Percentiles rank a stretch among this genome's conserved stretches.
Evolutionary conservation across 2,329 filamentous ascomycete species (phyloP).

Genomic region (Fusarium brevicatenulatum): DNA sequence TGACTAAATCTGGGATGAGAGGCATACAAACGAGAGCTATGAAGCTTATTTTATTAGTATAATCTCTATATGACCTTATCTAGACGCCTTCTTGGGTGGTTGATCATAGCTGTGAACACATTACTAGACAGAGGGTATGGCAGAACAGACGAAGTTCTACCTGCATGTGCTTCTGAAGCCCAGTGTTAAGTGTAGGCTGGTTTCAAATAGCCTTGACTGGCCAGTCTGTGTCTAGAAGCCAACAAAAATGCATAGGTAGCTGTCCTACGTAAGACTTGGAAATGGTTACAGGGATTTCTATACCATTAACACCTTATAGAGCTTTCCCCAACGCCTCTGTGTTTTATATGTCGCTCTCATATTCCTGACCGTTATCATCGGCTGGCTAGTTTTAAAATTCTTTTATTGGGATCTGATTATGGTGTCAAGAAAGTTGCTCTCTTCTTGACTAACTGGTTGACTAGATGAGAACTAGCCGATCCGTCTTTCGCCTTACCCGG

Average conservation of each 20-base stretch:
- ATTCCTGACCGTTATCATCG: background rate
- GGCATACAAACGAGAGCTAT: background rate
- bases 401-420: background rate
- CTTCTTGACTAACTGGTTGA: no score
- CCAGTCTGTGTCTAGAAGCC: background rate
- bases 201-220: background rate
- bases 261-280: background rate
- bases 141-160: background rate
- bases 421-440: background rate
- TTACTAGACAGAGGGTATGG: background rate
- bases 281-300: background rate
- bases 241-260: background rate
- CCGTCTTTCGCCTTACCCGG: background rate
- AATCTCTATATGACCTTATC: background rate
- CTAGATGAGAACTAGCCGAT: background rate
- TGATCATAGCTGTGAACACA: background rate
- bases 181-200: background rate
- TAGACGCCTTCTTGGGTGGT: background rate
- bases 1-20: background rate
- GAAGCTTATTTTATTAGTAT: background rate
- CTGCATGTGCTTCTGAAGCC: background rate
- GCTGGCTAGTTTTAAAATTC: background rate
- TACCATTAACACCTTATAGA: background rate
- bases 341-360: background rate
- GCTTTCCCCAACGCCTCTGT: background rate